These are phyloP conservation scores for Wickerhamomyces chambardii DNA, from an alignment of 805 yeast species.

Conservation along the genomic window DNA sequence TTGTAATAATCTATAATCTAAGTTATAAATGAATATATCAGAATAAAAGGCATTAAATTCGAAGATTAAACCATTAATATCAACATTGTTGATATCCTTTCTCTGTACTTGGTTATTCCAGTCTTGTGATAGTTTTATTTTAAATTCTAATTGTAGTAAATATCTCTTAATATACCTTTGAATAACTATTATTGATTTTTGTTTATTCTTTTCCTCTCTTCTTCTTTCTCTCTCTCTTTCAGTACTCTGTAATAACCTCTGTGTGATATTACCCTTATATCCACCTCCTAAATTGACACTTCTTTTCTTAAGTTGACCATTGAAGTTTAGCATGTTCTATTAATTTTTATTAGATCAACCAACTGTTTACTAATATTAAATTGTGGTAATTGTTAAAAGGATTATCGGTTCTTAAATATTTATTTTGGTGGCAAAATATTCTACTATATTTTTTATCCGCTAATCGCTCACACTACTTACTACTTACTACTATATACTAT, in stretches of 20 bases:
- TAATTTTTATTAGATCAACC: too few species aligned
- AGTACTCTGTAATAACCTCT: conserved; percentile 49
- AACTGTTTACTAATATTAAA: too few species aligned
- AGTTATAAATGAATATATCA: conserved; percentile 5
- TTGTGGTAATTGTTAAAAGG: too few species aligned
- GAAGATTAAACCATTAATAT: conserved; percentile 5
- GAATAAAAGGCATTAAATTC: conserved; percentile 23
- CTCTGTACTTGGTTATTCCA: conserved; percentile 13
- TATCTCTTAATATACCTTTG: conserved; percentile 39
- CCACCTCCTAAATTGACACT: conserved; percentile 52
- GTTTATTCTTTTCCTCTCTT: conserved; percentile 41
- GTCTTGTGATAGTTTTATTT: conserved; percentile 9
- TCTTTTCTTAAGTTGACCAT: conserved; percentile 52
- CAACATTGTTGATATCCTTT: conserved; percentile 4
- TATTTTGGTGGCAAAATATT: too few species aligned
- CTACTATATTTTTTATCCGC: too few species aligned
- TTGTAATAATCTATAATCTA: neutral
- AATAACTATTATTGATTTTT: conserved; percentile 37
- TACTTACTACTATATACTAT: too few species aligned
- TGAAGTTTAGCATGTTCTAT: conserved; percentile 40
- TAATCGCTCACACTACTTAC: too few species aligned
- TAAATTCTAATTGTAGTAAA: conserved; percentile 21
- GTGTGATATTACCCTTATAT: conserved; percentile 24
- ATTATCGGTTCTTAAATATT: too few species aligned
- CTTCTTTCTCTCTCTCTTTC: conserved; percentile 58